Percentiles rank a stretch among this genome's conserved stretches.
Conservation (phyloP, 2,329 filamentous ascomycete genomes). For the Orbilia blumenaviensis region DNA sequence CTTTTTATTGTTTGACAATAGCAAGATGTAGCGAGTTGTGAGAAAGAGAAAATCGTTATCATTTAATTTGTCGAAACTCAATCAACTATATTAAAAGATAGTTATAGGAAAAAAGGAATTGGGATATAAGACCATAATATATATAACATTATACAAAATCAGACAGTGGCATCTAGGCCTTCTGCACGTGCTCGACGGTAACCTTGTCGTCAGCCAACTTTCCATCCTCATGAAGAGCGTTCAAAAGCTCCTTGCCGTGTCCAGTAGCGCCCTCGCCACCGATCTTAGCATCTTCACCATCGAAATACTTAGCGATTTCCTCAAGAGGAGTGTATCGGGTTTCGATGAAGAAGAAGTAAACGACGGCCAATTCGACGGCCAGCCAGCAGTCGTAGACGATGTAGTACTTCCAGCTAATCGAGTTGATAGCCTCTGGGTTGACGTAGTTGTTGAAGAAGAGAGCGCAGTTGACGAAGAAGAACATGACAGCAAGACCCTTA, state of each 20-base stretch:
- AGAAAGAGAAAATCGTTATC: conserved; percentile 24
- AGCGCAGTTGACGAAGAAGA: conserved; percentile 63
- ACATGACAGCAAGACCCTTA: conserved; percentile 63
- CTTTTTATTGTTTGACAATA: too few relatives aligned
- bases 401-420: conserved; percentile 63
- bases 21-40: background rate
- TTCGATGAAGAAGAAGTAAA: conserved; percentile 64
- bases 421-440: conserved; percentile 64
- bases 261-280: conserved; percentile 54
- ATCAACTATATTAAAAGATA: conserved; percentile 51
- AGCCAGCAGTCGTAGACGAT: conserved; percentile 63
- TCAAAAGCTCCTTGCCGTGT: conserved; percentile 52
- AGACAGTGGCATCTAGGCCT: conserved; percentile 33
- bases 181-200: conserved; percentile 49
- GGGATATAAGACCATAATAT: background rate
- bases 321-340: conserved; percentile 63
- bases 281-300: conserved; percentile 61
- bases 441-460: conserved; percentile 66
- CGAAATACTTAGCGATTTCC: conserved; percentile 64
- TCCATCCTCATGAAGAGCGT: conserved; percentile 55
- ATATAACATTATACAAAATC: conserved; percentile 19
- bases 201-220: conserved; percentile 48
- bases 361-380: conserved; percentile 61
- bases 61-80: conserved; percentile 21
- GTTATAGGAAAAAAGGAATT: conserved; percentile 27